Percentiles rank a stretch among this genome's conserved stretches.
These are phyloP conservation scores for Rhinocladiella similis DNA, from an alignment of 2,329 filamentous ascomycete species.

Conservation along the genomic window DNA sequence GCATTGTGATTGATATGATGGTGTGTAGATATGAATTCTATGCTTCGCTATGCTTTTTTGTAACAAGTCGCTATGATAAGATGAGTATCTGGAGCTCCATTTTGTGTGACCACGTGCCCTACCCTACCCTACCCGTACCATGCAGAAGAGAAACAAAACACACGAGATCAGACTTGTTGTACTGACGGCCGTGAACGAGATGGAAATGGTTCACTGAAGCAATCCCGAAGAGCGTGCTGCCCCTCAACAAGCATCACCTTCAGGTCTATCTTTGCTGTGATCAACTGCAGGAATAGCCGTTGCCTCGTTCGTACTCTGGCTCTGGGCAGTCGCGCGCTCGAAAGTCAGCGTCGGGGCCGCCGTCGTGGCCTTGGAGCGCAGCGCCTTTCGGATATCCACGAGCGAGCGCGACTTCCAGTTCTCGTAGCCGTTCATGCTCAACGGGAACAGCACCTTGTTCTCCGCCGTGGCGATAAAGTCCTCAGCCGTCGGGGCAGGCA, in stretches of 20 bases:
- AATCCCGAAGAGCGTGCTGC: no score
- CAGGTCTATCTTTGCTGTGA: constrained; percentile 33
- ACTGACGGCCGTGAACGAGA: no score
- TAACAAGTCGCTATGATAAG: not conserved
- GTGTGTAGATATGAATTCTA: not conserved
- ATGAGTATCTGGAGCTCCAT: not conserved
- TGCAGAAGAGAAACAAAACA: no score
- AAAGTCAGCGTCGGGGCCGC: constrained; percentile 17
- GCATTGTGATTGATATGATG: no score
- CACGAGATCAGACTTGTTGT: not conserved
- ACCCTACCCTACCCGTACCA: no score
- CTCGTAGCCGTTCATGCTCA: constrained; percentile 50
- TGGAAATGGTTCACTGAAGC: no score
- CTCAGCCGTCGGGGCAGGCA: constrained; percentile 50
- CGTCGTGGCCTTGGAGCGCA: constrained; percentile 38
- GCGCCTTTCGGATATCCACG: constrained; percentile 46
- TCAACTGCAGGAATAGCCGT: constrained; percentile 39
- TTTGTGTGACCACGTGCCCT: no score
- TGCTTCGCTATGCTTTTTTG: not conserved
- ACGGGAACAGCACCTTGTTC: constrained; percentile 60
- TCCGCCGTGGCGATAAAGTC: constrained; percentile 52
- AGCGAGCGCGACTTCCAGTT: constrained; percentile 52
- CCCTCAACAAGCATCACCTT: constrained; percentile 8
- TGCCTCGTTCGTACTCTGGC: constrained; percentile 15
- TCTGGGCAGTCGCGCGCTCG: constrained; percentile 17